Percentiles rank a stretch among this genome's conserved stretches.
Conservation (phyloP, 228 moss, liverwort and hornwort species). For the Sphagnum fallax region DNA sequence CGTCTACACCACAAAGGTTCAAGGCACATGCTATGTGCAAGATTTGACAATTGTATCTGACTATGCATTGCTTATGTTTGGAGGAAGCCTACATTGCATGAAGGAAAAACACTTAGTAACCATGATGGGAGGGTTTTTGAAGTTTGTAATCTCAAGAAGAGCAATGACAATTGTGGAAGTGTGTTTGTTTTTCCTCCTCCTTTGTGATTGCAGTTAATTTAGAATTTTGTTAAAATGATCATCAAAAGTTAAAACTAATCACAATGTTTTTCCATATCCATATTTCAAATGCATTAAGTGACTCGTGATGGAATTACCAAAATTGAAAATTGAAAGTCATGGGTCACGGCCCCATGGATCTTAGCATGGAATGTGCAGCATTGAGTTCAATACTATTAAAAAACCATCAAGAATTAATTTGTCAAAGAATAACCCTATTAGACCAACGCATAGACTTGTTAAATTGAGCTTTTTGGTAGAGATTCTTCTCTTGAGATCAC, state of each 20-base stretch:
- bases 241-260: too few relatives aligned
- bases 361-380: not conserved
- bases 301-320: not conserved
- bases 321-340: too few relatives aligned
- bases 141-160: slow-evolving; percentile 44
- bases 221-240: not conserved
- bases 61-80: slow-evolving; percentile 75
- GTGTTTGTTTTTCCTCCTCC: not conserved
- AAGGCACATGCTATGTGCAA: slow-evolving; percentile 52
- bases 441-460: too few relatives aligned
- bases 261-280: not conserved
- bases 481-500: not conserved
- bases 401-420: not conserved
- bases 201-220: not conserved
- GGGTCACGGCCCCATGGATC: not conserved
- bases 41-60: slow-evolving; percentile 63
- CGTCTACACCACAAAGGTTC: slow-evolving; percentile 51
- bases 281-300: not conserved
- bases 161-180: slow-evolving; percentile 57
- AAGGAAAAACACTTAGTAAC: slow-evolving; percentile 28
- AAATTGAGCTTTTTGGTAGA: not conserved
- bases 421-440: not conserved
- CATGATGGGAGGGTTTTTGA: slow-evolving; percentile 70
- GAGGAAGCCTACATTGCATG: slow-evolving; percentile 42
- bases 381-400: not conserved